Percentiles rank a stretch among this genome's conserved stretches.
These are phyloP conservation scores for Gomphus sp. DNA, from an alignment of 1,284 basidiomycete species.

Conservation along the genomic window DNA sequence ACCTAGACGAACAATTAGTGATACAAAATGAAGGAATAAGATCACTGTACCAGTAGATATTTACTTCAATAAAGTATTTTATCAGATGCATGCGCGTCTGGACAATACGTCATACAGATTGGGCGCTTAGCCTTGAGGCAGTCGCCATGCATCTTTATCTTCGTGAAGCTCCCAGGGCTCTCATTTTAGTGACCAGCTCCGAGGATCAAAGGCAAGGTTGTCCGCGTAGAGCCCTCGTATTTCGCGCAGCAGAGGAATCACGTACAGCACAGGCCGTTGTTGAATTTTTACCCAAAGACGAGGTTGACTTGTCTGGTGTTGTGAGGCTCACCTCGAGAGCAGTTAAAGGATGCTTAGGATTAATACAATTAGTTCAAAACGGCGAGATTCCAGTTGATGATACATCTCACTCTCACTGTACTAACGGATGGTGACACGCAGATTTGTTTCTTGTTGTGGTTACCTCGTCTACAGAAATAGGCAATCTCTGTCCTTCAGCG, in stretches of 20 bases:
- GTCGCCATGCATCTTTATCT: constrained; percentile 59
- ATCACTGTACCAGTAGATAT: neutral
- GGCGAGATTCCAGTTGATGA: constrained; percentile 31
- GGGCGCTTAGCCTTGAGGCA: neutral
- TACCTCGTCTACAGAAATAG: constrained; percentile 66
- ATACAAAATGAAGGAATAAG: neutral
- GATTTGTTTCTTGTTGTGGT: constrained; percentile 77
- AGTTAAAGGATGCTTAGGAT: constrained; percentile 77
- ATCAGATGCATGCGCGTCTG: too few species aligned
- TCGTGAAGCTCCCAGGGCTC: constrained; percentile 49
- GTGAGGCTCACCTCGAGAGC: constrained; percentile 53
- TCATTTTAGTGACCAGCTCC: constrained; percentile 63
- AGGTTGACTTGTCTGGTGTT: constrained; percentile 59
- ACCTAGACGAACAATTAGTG: neutral
- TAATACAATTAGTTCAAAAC: constrained; percentile 54
- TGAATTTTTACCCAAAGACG: constrained; percentile 67
- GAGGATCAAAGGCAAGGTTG: constrained; percentile 52
- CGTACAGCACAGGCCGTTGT: constrained; percentile 58
- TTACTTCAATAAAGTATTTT: neutral
- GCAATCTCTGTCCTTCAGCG: constrained; percentile 62
- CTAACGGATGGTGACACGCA: constrained; percentile 20
- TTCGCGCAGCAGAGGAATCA: constrained; percentile 52
- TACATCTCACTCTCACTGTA: neutral
- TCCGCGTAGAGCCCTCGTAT: constrained; percentile 56
- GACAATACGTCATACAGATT: neutral